Evolutionary conservation across 306 rosid species (phyloP).

Genomic region (Adenanthera pavonina): DNA sequence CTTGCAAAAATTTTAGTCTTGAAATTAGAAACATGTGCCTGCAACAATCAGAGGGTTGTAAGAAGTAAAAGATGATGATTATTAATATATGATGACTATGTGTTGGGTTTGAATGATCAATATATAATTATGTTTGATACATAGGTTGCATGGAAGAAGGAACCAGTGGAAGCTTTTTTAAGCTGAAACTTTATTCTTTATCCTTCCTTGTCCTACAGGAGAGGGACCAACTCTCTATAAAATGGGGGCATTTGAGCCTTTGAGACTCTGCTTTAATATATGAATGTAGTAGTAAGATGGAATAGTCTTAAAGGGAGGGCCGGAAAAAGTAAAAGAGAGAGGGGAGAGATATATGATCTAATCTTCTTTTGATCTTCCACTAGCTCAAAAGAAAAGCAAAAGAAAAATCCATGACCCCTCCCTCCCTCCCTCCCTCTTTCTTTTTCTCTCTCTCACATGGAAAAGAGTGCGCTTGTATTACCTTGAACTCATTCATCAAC

Average conservation of each 20-base stretch:
- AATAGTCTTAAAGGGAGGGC: slow-evolving; percentile 75
- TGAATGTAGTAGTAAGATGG: not conserved
- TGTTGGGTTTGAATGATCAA: slow-evolving; percentile 65
- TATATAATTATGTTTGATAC: slow-evolving; percentile 55
- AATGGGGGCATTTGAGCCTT: slow-evolving; percentile 17
- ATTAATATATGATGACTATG: slow-evolving; percentile 77
- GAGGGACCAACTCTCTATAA: slow-evolving; percentile 51
- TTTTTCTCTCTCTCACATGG: slow-evolving; percentile 48
- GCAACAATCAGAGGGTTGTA: slow-evolving; percentile 62
- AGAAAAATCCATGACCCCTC: slow-evolving; percentile 28
- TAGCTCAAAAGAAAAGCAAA: slow-evolving; percentile 47
- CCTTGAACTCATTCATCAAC: slow-evolving; percentile 39
- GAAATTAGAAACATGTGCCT: slow-evolving; percentile 54
- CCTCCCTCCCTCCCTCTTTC: not conserved
- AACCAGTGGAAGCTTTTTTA: slow-evolving; percentile 66
- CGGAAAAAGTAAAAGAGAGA: slow-evolving; percentile 61
- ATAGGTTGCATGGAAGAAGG: slow-evolving; percentile 68
- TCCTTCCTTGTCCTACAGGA: slow-evolving; percentile 65
- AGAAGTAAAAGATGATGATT: slow-evolving; percentile 78
- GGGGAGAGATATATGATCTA: not conserved
- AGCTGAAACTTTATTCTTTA: slow-evolving; percentile 64
- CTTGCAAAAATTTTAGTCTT: not conserved
- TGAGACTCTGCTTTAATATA: slow-evolving; percentile 1
- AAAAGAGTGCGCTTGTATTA: slow-evolving; percentile 77
- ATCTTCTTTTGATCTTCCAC: slow-evolving; percentile 30